A percentile compares a stretch with the other conserved stretches of the same genome.
phyloP scores from a whole-genome alignment of 768 basidiomycete genomes.

The Lyophyllum shimeji region DNA sequence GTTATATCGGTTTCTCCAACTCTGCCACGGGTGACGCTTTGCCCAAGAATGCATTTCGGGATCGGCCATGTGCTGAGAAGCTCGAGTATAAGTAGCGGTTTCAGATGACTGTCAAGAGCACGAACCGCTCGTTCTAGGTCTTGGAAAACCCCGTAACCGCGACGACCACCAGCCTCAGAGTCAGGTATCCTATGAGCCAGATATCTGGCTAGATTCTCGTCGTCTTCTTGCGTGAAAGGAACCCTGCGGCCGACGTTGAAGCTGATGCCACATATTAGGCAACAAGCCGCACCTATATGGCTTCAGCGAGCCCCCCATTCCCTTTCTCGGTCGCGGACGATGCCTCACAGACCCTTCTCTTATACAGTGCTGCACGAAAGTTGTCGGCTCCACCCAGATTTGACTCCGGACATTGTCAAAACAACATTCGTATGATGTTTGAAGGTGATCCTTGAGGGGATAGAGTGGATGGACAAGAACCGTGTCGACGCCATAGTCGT shows the following conservation, averaged over 20 bases:
- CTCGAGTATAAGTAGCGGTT: neutral
- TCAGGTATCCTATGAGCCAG: slow-evolving; percentile 36
- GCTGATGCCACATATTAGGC: neutral
- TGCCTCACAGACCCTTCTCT: slow-evolving; percentile 9
- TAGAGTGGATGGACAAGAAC: slow-evolving; percentile 21
- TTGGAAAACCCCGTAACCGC: slow-evolving; percentile 33
- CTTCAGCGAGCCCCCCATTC: slow-evolving; percentile 18
- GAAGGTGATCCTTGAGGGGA: slow-evolving; percentile 13
- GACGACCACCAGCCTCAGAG: slow-evolving; percentile 37
- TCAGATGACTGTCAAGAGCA: neutral
- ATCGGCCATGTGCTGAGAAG: neutral
- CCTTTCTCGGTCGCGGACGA: slow-evolving; percentile 4
- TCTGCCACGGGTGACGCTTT: slow-evolving; percentile 39
- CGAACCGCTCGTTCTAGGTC: slow-evolving; percentile 29
- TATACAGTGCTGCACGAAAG: slow-evolving; percentile 18
- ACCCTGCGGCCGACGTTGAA: slow-evolving; percentile 17
- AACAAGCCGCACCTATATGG: neutral
- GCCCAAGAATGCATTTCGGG: slow-evolving; percentile 35
- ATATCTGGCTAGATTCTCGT: slow-evolving; percentile 33
- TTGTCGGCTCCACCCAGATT: slow-evolving; percentile 21
- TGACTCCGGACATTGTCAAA: slow-evolving; percentile 1
- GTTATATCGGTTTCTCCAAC: slow-evolving; percentile 51
- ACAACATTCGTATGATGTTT: slow-evolving; percentile 19
- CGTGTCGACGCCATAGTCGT: slow-evolving; percentile 17
- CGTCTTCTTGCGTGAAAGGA: slow-evolving; percentile 38